Conservation (phyloP, 352 stramenopile genomes). For the Phytophthora pseudosyringae region DNA sequence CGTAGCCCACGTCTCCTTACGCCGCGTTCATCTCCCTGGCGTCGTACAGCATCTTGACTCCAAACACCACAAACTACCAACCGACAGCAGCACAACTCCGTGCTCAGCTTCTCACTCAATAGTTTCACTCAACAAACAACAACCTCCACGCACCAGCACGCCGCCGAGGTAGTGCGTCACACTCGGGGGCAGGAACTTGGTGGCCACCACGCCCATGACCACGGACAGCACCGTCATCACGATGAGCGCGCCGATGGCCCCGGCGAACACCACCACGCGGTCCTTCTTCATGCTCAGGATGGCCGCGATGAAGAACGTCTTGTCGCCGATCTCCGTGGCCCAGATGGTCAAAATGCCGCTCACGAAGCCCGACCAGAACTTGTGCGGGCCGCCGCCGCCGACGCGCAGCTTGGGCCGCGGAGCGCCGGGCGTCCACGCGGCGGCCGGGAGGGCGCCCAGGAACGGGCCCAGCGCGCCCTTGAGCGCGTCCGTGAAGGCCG, state of each 20-base stretch:
- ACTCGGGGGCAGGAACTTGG: constrained; percentile 92
- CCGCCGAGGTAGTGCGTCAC: constrained; percentile 98
- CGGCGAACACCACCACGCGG: constrained; percentile 95
- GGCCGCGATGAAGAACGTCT: constrained; percentile 99
- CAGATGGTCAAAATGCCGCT: constrained; percentile 96
- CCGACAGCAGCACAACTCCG: constrained; percentile 10
- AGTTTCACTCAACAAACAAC: constrained; percentile 1
- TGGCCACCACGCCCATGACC: constrained; percentile 97
- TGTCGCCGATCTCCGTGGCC: constrained; percentile 99
- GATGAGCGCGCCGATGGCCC: constrained; percentile 94
- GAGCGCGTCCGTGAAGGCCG: constrained; percentile 59
- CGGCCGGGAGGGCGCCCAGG: constrained; percentile 33
- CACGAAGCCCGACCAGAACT: constrained; percentile 89
- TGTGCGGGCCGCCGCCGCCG: constrained; percentile 46
- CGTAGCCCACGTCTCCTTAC: constrained; percentile 37
- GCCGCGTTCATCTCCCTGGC: constrained; percentile 81
- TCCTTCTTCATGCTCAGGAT: constrained; percentile 98
- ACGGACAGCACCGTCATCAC: constrained; percentile 98
- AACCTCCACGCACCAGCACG: constrained; percentile 63
- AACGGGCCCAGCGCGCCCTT: constrained; percentile 64
- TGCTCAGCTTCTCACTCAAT: constrained; percentile 1
- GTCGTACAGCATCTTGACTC: constrained; percentile 93
- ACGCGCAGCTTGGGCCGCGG: constrained; percentile 42
- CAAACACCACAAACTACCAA: constrained; percentile 96
- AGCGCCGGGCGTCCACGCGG: constrained; percentile 13